phyloP scores from a whole-genome alignment of 176 grass and related monocot genomes.

The Raddia distichophylla region DNA sequence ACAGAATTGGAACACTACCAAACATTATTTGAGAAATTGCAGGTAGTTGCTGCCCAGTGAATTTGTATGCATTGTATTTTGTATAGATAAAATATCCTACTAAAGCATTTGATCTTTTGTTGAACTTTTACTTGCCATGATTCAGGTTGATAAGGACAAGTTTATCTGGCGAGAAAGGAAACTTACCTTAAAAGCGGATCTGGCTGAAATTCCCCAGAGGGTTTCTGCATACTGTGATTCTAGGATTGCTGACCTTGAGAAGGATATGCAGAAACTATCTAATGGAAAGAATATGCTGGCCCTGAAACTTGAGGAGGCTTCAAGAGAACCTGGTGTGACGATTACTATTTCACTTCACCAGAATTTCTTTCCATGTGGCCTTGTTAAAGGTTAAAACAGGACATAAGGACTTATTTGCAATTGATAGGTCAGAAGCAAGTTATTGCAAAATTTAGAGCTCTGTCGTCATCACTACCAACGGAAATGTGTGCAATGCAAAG shows the following conservation, averaged over 20 bases:
- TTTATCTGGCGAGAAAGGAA: conserved; percentile 84
- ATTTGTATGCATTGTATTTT: conserved; percentile 39
- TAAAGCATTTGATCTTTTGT: conserved; percentile 18
- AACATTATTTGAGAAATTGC: conserved; percentile 83
- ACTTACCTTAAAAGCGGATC: conserved; percentile 67
- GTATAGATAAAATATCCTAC: neutral
- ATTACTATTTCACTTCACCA: conserved; percentile 23
- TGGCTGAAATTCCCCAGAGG: conserved; percentile 69
- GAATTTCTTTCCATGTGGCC: conserved; percentile 22
- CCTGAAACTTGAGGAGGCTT: conserved; percentile 81
- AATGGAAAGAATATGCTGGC: conserved; percentile 72
- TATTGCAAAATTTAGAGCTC: conserved; percentile 78
- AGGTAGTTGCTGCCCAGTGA: conserved; percentile 79
- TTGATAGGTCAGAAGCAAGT: conserved; percentile 86
- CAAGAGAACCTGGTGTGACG: conserved; percentile 86
- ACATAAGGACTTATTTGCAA: conserved; percentile 13
- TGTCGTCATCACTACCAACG: conserved; percentile 70
- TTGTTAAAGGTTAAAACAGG: conserved; percentile 22
- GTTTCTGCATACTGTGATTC: conserved; percentile 56
- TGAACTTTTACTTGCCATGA: conserved; percentile 43
- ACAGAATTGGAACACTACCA: conserved; percentile 63
- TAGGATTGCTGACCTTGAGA: conserved; percentile 75
- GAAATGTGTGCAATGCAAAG: conserved; percentile 81
- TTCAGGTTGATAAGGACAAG: conserved; percentile 85
- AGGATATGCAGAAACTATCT: conserved; percentile 62